Percentiles rank a stretch among this genome's conserved stretches.
Evolutionary conservation across 441 rosid genomes (phyloP).

Genomic region (Gossypium schwendimanii): DNA sequence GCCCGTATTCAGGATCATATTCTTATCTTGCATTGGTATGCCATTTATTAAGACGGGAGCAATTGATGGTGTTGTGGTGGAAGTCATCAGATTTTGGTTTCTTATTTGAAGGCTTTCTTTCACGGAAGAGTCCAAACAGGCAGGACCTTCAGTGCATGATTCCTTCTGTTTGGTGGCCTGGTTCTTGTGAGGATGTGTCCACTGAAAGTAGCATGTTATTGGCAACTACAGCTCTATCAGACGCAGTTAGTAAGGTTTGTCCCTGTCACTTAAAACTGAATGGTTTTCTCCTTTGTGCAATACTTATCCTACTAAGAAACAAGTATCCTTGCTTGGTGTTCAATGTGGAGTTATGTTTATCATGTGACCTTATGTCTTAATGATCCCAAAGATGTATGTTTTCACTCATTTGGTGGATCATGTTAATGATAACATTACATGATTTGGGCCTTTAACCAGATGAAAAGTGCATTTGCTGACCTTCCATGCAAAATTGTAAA

Average conservation of each 20-base stretch:
- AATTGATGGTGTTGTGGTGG: conserved; percentile 86
- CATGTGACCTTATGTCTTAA: neutral
- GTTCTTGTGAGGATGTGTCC: conserved; percentile 77
- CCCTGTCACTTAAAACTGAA: conserved; percentile 6
- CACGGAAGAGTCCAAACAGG: conserved; percentile 66
- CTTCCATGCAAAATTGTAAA: neutral
- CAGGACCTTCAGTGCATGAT: conserved; percentile 81
- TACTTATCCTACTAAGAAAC: neutral
- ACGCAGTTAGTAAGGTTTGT: conserved; percentile 71
- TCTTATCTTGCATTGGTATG: conserved; percentile 79
- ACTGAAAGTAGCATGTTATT: conserved; percentile 76
- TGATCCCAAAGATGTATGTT: neutral
- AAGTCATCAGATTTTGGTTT: conserved; percentile 64
- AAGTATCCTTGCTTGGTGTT: neutral
- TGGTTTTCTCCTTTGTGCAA: neutral
- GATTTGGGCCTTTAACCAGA: neutral
- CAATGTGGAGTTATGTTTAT: neutral
- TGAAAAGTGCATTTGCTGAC: neutral
- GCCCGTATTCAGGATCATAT: conserved; percentile 94
- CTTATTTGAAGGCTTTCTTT: conserved; percentile 82
- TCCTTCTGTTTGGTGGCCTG: conserved; percentile 99
- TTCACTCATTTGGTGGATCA: neutral
- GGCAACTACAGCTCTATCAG: conserved; percentile 70
- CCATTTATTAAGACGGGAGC: conserved; percentile 68
- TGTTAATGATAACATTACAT: neutral